phyloP scores from a whole-genome alignment of 2,329 filamentous ascomycete genomes.

The Sordariomycetes sp. region DNA sequence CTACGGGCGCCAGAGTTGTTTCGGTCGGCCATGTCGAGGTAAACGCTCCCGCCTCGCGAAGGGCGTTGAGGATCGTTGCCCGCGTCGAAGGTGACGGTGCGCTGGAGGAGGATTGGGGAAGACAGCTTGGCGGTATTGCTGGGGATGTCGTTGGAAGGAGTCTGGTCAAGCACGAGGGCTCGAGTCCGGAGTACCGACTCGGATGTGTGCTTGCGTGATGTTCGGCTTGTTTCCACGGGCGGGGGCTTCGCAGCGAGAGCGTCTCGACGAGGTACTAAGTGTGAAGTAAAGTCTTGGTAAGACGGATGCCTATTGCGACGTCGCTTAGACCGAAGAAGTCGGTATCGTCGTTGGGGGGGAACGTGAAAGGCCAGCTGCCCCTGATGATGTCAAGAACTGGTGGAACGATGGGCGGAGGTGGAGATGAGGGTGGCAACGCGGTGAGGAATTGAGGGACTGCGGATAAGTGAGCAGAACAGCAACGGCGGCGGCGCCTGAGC shows the following conservation, averaged over 20 bases:
- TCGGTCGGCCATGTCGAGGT: constrained; percentile 50
- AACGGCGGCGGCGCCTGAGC: too few relatives aligned
- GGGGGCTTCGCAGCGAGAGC: too few relatives aligned
- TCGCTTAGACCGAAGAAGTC: too few relatives aligned
- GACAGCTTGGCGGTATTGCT: constrained; percentile 90
- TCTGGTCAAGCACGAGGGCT: background rate
- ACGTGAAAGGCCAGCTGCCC: background rate
- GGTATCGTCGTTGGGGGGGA: background rate
- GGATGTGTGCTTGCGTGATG: too few relatives aligned
- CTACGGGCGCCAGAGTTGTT: constrained; percentile 59
- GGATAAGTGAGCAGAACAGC: too few relatives aligned
- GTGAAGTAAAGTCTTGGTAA: too few relatives aligned
- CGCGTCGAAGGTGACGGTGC: constrained; percentile 86
- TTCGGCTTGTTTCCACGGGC: too few relatives aligned
- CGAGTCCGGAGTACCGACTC: background rate
- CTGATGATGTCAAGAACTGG: constrained; percentile 4
- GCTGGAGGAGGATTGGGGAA: constrained; percentile 77
- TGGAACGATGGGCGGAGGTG: background rate
- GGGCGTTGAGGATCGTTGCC: constrained; percentile 30
- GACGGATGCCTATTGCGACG: too few relatives aligned
- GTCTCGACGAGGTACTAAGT: too few relatives aligned
- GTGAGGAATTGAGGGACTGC: constrained; percentile 12
- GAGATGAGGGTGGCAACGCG: background rate
- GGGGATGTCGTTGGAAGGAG: constrained; percentile 6
- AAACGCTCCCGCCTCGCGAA: constrained; percentile 12